Percentiles rank a stretch among this genome's conserved stretches.
These are phyloP conservation scores for Mikania micrantha DNA, from an alignment of 129 eudicot genomes.

Conservation along the genomic window DNA sequence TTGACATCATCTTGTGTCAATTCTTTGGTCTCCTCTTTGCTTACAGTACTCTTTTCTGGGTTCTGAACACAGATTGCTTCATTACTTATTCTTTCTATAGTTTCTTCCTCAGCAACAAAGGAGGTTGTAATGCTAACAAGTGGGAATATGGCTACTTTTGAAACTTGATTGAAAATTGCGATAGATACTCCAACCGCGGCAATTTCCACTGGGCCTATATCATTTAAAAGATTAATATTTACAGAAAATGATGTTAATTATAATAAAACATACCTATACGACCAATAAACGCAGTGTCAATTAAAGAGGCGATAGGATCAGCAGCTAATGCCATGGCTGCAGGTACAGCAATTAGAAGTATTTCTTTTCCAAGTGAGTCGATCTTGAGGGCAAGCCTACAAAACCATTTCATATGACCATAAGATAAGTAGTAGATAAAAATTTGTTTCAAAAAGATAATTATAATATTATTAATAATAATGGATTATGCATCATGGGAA, in stretches of 20 bases:
- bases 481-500: background rate
- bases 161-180: conserved; percentile 85
- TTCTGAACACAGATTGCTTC: conserved; percentile 11
- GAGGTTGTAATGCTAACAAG: conserved; percentile 92
- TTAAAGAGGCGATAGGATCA: conserved; percentile 90
- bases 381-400: conserved; percentile 56
- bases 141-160: conserved; percentile 85
- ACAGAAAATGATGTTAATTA: background rate
- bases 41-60: background rate
- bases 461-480: background rate
- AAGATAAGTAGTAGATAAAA: too few species aligned
- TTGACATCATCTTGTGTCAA: conserved; percentile 18
- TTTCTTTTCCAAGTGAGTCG: conserved; percentile 77
- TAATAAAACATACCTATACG: conserved; percentile 45
- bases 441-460: too few species aligned
- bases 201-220: conserved; percentile 66
- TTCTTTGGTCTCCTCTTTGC: conserved; percentile 18
- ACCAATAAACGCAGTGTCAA: conserved; percentile 83
- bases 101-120: conserved; percentile 92
- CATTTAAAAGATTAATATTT: background rate
- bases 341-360: conserved; percentile 70
- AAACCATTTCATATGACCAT: background rate
- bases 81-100: conserved; percentile 34
- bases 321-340: conserved; percentile 93
- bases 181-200: conserved; percentile 93